Percentiles rank a stretch among this genome's conserved stretches.
Conservation (phyloP, 257 asterid genomes). For the Primulina tabacum region DNA sequence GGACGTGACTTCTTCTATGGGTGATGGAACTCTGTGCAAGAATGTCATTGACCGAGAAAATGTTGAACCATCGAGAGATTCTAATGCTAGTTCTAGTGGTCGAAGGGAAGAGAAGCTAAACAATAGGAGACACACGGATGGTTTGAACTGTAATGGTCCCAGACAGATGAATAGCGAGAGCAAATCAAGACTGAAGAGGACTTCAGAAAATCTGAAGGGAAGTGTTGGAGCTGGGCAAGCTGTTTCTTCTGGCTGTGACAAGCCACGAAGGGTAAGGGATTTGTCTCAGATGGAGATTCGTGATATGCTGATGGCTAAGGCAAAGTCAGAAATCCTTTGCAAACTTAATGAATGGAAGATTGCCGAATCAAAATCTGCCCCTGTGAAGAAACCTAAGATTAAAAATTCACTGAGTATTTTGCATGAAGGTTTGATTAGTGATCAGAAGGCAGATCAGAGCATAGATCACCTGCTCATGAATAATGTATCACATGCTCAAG, state of each 20-base stretch:
- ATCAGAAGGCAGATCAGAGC: constrained; percentile 17
- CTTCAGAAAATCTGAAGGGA: constrained; percentile 25
- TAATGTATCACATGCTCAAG: constrained; percentile 18
- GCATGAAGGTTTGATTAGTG: constrained; percentile 18
- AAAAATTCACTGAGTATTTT: constrained; percentile 22
- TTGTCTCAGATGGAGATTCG: constrained; percentile 30
- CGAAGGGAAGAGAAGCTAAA: constrained; percentile 27
- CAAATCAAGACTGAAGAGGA: constrained; percentile 24
- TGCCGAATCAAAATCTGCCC: constrained; percentile 27
- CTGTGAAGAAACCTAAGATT: constrained; percentile 19
- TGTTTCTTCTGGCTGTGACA: constrained; percentile 8
- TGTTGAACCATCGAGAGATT: constrained; percentile 27
- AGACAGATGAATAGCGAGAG: constrained; percentile 22
- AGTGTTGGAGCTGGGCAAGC: constrained; percentile 19
- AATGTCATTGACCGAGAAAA: constrained; percentile 14
- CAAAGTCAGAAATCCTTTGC: constrained; percentile 41
- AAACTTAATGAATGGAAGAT: constrained; percentile 34
- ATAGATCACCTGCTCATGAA: constrained; percentile 12
- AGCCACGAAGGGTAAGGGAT: constrained; percentile 28
- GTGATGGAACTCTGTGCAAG: constrained; percentile 9
- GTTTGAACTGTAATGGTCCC: constrained; percentile 9
- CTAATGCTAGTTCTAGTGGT: constrained; percentile 23
- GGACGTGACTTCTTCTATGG: constrained; percentile 8
- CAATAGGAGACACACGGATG: constrained; percentile 43
- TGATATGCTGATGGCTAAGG: constrained; percentile 39